Base-by-base conservation (phyloP, 2,329 filamentous ascomycete genomes). In the Botrytis pseudocinerea region DNA sequence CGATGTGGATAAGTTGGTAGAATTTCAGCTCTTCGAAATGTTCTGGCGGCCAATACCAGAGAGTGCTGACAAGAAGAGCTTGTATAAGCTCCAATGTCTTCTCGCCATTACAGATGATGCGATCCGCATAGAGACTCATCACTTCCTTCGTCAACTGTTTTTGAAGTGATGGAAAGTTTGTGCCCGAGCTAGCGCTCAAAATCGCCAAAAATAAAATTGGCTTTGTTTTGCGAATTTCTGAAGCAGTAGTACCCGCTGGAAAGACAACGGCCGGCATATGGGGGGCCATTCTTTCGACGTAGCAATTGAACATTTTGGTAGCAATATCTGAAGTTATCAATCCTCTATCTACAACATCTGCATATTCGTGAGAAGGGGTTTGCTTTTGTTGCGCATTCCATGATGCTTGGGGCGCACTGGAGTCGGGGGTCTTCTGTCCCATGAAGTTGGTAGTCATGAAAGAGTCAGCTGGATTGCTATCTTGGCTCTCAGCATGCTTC, bases 171-270 rank as follows among this genome's bases (percentile, higher is more conserved):
- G 80, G 80, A 35, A 86, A 85, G 32, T 85, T 83, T 16, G 88
- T 88, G 7, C 90, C 87, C 8, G 91, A 87, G 14, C 88, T 89
- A 0, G 91, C 88, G 75, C 77, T 78, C 82, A 94, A 88, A 77
- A 94, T 84, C 44, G 92, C 86, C n/a, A 93, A 84, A 78, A 94
- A 94, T 14, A 94, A 84, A 2, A 88, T 85, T 1, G 92, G 92
- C 78, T 88, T 90, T 2, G 84, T 82, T 75, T 83, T 83, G 65
- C 90, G 86, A 70, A 92, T 81, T 73, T 90, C 86, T 18, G 84
- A 83, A 8, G 85, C 86, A 4, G 87, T 87, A 62, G 85, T 87
- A 60, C 83, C 83, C 0, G 84, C 79, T 1, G 88, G 85, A 73
- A 92, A 89, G 40, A 91, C 84, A 28, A 92, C 88, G 2, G 87